These are phyloP conservation scores for Dothistroma pini DNA, from an alignment of 2,329 filamentous ascomycete genomes.

Conservation along the genomic window DNA sequence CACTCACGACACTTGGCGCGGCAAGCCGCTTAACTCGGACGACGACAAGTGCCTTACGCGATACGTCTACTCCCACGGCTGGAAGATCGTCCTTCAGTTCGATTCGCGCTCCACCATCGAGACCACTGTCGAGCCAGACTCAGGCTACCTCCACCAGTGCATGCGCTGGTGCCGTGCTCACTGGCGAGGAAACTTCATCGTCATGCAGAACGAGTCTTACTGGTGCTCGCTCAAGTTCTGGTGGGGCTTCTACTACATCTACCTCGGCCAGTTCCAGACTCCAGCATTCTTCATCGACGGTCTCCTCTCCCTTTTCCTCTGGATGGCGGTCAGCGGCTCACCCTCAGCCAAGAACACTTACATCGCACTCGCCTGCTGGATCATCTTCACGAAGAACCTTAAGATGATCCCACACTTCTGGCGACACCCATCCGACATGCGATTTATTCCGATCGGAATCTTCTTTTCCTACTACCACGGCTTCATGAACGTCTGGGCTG, in stretches of 20 bases:
- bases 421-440: constrained; percentile 51
- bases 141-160: constrained; percentile 53
- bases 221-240: constrained; percentile 39
- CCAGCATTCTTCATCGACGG: constrained; percentile 55
- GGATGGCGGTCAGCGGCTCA: constrained; percentile 23
- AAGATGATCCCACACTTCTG: constrained; percentile 55
- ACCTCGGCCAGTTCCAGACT: constrained; percentile 53
- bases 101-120: constrained; percentile 47
- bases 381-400: constrained; percentile 54
- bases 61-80: constrained; percentile 49
- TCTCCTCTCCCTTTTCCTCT: constrained; percentile 38
- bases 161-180: constrained; percentile 57
- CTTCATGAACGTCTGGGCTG: constrained; percentile 55
- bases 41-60: constrained; percentile 62
- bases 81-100: constrained; percentile 55
- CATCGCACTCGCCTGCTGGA: constrained; percentile 39
- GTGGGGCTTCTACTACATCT: constrained; percentile 57
- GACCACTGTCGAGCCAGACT: constrained; percentile 51
- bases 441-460: constrained; percentile 49
- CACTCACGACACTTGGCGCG: constrained; percentile 50
- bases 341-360: constrained; percentile 6
- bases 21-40: constrained; percentile 51
- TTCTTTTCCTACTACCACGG: constrained; percentile 57
- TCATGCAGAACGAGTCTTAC: constrained; percentile 40
- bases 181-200: constrained; percentile 54